Evolutionary conservation across 805 yeast species (phyloP).

Genomic region (Candida endomychidarum): DNA sequence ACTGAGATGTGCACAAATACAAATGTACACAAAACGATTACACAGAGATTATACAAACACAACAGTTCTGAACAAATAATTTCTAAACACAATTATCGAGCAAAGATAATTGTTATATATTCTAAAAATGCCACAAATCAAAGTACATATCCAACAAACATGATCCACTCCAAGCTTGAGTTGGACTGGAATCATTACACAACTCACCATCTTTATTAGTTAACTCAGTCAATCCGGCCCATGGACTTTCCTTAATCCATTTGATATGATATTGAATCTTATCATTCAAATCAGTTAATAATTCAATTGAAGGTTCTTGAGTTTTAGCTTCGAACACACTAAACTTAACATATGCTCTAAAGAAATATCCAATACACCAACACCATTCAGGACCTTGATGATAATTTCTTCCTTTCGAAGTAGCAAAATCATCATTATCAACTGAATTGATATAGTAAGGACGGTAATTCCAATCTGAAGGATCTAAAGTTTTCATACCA

Average conservation of each 20-base stretch:
- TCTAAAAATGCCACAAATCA: conserved; percentile 66
- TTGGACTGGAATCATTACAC: conserved; percentile 87
- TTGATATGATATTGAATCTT: conserved; percentile 63
- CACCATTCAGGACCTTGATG: conserved; percentile 99
- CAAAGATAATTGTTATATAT: too few species aligned
- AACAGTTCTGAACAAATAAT: too few species aligned
- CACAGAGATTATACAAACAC: too few species aligned
- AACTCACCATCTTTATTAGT: conserved; percentile 83
- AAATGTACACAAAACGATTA: too few species aligned
- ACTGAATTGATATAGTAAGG: conserved; percentile 83
- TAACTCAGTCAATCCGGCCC: conserved; percentile 94
- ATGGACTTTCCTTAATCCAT: conserved; percentile 73
- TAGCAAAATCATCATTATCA: conserved; percentile 84
- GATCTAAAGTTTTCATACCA: conserved; percentile 91
- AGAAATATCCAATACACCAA: conserved; percentile 85
- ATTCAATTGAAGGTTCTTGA: conserved; percentile 44
- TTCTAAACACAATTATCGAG: too few species aligned
- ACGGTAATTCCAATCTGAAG: conserved; percentile 85
- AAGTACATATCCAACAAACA: conserved; percentile 78
- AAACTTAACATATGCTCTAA: conserved; percentile 73
- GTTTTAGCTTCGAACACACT: conserved; percentile 34
- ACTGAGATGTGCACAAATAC: too few species aligned
- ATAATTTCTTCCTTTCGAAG: conserved; percentile 92
- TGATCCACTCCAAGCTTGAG: conserved; percentile 96
- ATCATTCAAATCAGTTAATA: conserved; percentile 49